Conservation (phyloP, 257 asterid genomes). For the Parsonsia alboflavescens region DNA sequence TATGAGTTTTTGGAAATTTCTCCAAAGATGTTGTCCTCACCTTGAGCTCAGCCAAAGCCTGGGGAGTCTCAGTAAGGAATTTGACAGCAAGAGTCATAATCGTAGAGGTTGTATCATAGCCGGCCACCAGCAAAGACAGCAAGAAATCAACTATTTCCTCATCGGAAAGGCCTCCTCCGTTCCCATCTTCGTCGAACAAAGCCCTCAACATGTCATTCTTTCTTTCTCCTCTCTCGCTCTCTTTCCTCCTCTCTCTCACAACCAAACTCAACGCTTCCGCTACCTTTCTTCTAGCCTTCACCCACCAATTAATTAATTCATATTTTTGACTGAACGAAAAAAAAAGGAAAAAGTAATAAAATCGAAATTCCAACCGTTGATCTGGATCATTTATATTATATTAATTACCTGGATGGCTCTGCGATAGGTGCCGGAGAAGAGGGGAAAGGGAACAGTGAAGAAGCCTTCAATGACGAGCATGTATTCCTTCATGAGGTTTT, state of each 20-base stretch:
- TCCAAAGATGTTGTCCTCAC: too few relatives aligned
- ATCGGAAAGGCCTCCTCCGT: conserved; percentile 66
- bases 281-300: conserved; percentile 87
- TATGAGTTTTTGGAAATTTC: too few relatives aligned
- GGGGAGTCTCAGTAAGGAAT: conserved; percentile 74
- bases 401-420: conserved; percentile 72
- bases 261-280: conserved; percentile 88
- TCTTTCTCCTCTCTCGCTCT: conserved; percentile 52
- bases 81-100: conserved; percentile 93
- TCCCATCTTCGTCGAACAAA: conserved; percentile 69
- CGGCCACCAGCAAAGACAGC: conserved; percentile 90
- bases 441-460: conserved; percentile 72
- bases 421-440: conserved; percentile 82
- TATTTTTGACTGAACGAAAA: too few relatives aligned
- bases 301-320: background rate
- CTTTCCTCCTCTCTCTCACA: conserved; percentile 69
- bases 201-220: conserved; percentile 93
- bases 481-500: conserved; percentile 92
- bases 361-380: background rate
- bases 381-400: background rate
- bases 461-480: conserved; percentile 98
- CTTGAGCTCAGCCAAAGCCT: conserved; percentile 78
- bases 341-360: background rate
- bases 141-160: conserved; percentile 94
- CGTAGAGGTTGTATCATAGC: conserved; percentile 93